Evolutionary conservation across 257 asterid species (phyloP).

Genomic region (Knoxia roxburghii): DNA sequence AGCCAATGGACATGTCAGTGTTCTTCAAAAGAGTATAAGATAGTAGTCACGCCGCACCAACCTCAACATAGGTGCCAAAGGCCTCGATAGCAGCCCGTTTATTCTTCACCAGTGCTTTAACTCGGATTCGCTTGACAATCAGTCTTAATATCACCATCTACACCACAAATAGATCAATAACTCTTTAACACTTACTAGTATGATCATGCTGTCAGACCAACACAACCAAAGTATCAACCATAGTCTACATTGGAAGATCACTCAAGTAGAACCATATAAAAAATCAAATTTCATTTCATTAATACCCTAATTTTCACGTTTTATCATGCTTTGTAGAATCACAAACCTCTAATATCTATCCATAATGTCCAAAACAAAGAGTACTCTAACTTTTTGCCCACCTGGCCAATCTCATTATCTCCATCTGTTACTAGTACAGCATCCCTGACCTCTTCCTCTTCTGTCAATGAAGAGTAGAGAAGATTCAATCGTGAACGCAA

Average conservation of each 20-base stretch:
- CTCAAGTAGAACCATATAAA: neutral
- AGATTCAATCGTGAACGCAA: slow-evolving; percentile 10
- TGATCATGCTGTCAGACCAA: neutral
- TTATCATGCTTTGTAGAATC: too few relatives aligned
- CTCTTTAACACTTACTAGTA: neutral
- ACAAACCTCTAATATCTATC: too few relatives aligned
- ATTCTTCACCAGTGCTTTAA: slow-evolving; percentile 86
- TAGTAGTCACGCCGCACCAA: slow-evolving; percentile 20
- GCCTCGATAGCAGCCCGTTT: slow-evolving; percentile 88
- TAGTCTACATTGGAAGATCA: neutral
- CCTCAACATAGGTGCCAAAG: slow-evolving; percentile 97
- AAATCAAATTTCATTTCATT: neutral
- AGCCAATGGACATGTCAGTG: neutral
- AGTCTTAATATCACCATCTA: slow-evolving; percentile 85
- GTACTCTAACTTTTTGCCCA: slow-evolving; percentile 13
- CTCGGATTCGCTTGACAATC: slow-evolving; percentile 66
- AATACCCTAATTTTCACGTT: too few relatives aligned
- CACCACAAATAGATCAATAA: slow-evolving; percentile 15
- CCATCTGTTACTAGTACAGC: slow-evolving; percentile 90
- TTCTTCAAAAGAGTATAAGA: neutral
- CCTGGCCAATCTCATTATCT: slow-evolving; percentile 97
- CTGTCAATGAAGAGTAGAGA: slow-evolving; percentile 30
- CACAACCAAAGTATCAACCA: too few relatives aligned
- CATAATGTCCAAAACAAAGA: neutral
- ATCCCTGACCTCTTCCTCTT: slow-evolving; percentile 67